These are phyloP conservation scores for Candida railenensis DNA, from an alignment of 805 yeast species.

Conservation along the genomic window DNA sequence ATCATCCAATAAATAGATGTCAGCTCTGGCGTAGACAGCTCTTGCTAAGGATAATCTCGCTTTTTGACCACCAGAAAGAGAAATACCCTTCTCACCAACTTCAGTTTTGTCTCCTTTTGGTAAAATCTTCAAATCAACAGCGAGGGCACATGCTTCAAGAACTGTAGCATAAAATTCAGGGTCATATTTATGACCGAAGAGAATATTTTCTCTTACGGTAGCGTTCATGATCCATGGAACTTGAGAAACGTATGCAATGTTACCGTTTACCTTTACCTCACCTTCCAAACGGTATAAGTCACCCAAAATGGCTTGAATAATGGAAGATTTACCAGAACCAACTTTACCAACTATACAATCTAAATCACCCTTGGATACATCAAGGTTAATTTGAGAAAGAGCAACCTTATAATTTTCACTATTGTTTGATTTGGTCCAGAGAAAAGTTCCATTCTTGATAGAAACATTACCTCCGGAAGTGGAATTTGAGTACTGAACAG, in stretches of 20 bases:
- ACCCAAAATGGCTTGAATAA: slow-evolving; percentile 78
- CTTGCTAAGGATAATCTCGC: slow-evolving; percentile 93
- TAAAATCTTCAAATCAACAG: slow-evolving; percentile 71
- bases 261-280: slow-evolving; percentile 67
- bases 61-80: slow-evolving; percentile 96
- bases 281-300: slow-evolving; percentile 79
- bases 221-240: slow-evolving; percentile 98
- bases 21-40: slow-evolving; percentile 94
- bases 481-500: slow-evolving; percentile 50
- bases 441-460: slow-evolving; percentile 65
- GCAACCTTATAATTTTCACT: slow-evolving; percentile 60
- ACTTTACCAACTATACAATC: slow-evolving; percentile 87
- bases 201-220: slow-evolving; percentile 82
- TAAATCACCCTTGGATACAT: slow-evolving; percentile 71
- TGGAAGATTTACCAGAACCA: slow-evolving; percentile 86
- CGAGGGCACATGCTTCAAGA: slow-evolving; percentile 83
- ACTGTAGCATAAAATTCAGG: slow-evolving; percentile 78
- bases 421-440: slow-evolving; percentile 73
- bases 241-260: slow-evolving; percentile 87
- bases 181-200: slow-evolving; percentile 86
- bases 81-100: slow-evolving; percentile 97
- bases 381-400: slow-evolving; percentile 58
- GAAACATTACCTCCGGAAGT: slow-evolving; percentile 57
- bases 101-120: slow-evolving; percentile 90
- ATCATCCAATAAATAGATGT: slow-evolving; percentile 86